Percentiles rank a stretch among this genome's conserved stretches.
Evolutionary conservation across 306 rosid species (phyloP).

Genomic region (Clitoria ternatea): DNA sequence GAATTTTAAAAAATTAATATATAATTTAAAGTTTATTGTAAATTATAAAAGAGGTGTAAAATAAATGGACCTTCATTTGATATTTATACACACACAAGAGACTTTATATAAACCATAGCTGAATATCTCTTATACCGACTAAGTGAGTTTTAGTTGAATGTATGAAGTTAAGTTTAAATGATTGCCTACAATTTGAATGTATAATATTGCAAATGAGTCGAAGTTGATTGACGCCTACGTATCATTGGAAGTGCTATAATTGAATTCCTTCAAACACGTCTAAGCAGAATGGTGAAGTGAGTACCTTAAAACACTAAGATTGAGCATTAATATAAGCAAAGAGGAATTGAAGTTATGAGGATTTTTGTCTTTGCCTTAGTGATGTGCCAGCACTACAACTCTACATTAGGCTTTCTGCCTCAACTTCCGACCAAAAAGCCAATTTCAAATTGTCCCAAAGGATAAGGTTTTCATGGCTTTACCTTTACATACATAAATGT

Average conservation of each 20-base stretch:
- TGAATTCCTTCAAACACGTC: slow-evolving; percentile 39
- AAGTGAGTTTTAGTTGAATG: no score
- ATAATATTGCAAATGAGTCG: not conserved
- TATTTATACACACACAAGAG: no score
- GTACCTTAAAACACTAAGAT: no score
- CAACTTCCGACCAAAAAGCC: slow-evolving; percentile 40
- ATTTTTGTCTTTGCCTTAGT: slow-evolving; percentile 34
- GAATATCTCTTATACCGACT: no score
- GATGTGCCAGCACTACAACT: slow-evolving; percentile 42
- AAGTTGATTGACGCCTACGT: slow-evolving; percentile 29
- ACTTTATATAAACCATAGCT: no score
- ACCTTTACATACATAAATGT: slow-evolving; percentile 14
- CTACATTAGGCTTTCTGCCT: slow-evolving; percentile 28
- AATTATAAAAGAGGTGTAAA: no score
- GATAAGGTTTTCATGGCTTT: slow-evolving; percentile 40
- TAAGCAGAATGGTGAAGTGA: slow-evolving; percentile 23
- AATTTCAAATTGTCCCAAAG: slow-evolving; percentile 30
- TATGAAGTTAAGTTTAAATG: no score
- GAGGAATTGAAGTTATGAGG: slow-evolving; percentile 33
- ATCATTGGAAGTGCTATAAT: slow-evolving; percentile 28
- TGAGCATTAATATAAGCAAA: not conserved
- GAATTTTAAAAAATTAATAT: no score
- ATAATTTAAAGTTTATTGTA: no score
- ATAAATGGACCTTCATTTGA: no score
- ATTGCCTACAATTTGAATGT: no score